Evolutionary conservation across 2,329 filamentous ascomycete species (phyloP).

Genomic region (Talaromyces sp.): DNA sequence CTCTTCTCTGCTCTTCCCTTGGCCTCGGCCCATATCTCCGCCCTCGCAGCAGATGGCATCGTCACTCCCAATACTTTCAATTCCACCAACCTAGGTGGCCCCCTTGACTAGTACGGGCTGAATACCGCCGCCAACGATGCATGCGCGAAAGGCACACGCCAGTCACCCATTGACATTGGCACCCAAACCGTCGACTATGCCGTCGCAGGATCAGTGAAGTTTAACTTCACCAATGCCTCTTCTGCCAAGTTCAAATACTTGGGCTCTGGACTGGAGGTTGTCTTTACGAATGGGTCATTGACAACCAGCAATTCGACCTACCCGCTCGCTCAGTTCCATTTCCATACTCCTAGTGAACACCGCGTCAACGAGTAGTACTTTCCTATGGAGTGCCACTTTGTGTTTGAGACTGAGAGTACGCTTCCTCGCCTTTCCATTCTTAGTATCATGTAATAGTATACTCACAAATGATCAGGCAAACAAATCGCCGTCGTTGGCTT

Average conservation of each 20-base stretch:
- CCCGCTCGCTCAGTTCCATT: conserved; percentile 46
- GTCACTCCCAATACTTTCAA: not conserved
- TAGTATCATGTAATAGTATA: conserved; percentile 24
- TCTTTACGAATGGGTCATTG: conserved; percentile 51
- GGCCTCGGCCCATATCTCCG: not conserved
- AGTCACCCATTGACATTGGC: conserved; percentile 56
- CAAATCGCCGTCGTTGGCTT: conserved; percentile 38
- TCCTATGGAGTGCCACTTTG: conserved; percentile 58
- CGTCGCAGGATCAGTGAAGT: conserved; percentile 20
- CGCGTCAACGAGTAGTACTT: conserved; percentile 48
- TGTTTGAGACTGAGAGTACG: conserved; percentile 49
- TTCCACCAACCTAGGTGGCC: conserved; percentile 35
- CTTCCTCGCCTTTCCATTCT: not conserved
- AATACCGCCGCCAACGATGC: conserved; percentile 39
- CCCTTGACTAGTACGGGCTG: conserved; percentile 53
- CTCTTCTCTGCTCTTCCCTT: not conserved
- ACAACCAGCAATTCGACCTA: conserved; percentile 23
- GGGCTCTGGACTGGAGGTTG: conserved; percentile 45
- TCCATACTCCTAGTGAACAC: conserved; percentile 60
- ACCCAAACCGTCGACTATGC: conserved; percentile 22
- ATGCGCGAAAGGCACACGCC: conserved; percentile 48
- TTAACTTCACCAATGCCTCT: conserved; percentile 23
- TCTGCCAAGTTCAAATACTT: conserved; percentile 44
- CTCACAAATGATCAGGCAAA: conserved; percentile 29
- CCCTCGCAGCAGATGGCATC: not conserved